A percentile compares a stretch with the other conserved stretches of the same genome.
phyloP scores from a whole-genome alignment of 2,329 filamentous ascomycete genomes.

The Teratosphaeria viscida region DNA sequence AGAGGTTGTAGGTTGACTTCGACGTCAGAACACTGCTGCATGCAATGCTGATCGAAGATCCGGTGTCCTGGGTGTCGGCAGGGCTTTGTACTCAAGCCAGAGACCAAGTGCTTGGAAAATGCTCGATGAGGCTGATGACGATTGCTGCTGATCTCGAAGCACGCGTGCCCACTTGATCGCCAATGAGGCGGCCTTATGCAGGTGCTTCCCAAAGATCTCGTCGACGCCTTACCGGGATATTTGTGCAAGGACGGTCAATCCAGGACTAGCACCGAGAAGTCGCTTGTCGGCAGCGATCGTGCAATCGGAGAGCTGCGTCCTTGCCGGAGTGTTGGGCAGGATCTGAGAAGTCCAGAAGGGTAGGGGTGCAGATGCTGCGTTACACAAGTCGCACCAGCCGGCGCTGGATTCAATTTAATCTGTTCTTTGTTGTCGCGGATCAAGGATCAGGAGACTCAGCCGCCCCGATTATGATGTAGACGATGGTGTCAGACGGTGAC shows the following conservation, averaged over 20 bases:
- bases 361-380: conserved; percentile 39
- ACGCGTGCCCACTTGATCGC: conserved; percentile 15
- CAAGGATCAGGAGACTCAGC: conserved; percentile 20
- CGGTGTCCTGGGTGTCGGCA: conserved; percentile 22
- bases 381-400: conserved; percentile 27
- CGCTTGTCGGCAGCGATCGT: conserved; percentile 21
- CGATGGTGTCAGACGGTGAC: not conserved
- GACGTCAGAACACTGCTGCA: conserved; percentile 14
- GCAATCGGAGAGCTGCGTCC: conserved; percentile 26
- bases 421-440: conserved; percentile 26
- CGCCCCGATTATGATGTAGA: conserved; percentile 16
- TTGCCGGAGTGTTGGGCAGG: conserved; percentile 25
- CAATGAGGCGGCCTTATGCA: conserved; percentile 35
- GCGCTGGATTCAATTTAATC: conserved; percentile 12
- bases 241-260: conserved; percentile 27
- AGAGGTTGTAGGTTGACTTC: conserved; percentile 5
- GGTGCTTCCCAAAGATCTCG: conserved; percentile 17
- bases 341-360: conserved; percentile 33
- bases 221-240: conserved; percentile 20
- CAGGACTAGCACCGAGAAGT: conserved; percentile 27
- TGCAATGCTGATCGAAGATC: conserved; percentile 18
- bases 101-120: conserved; percentile 18
- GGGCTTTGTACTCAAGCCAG: conserved; percentile 27
- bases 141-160: conserved; percentile 10
- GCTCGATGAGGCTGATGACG: conserved; percentile 14